phyloP scores from a whole-genome alignment of 805 yeast species.

The Pichia thaimueangensis region DNA sequence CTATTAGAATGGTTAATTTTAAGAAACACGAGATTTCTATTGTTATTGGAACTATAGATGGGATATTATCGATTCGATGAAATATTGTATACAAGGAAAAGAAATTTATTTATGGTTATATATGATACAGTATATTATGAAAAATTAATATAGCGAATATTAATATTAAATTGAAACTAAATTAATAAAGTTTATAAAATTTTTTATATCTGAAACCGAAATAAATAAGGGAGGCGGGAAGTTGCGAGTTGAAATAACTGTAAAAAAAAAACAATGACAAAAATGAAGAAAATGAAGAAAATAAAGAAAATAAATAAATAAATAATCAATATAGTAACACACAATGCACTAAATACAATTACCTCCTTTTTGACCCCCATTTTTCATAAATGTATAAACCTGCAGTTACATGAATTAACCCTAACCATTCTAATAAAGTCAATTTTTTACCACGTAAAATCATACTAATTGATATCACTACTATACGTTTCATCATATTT shows the following conservation, averaged over 20 bases:
- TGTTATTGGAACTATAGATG: slow-evolving; percentile 7
- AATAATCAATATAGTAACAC: neutral
- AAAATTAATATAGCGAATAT: no score
- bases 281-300: neutral
- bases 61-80: neutral
- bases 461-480: slow-evolving; percentile 74
- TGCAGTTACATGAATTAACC: slow-evolving; percentile 43
- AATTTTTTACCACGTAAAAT: slow-evolving; percentile 47
- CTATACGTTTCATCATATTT: slow-evolving; percentile 81
- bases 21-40: slow-evolving; percentile 16
- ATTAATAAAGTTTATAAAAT: no score
- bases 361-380: slow-evolving; percentile 36
- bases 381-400: slow-evolving; percentile 61
- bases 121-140: no score
- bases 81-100: neutral
- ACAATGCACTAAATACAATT: neutral
- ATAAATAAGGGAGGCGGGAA: no score
- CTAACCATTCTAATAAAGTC: slow-evolving; percentile 41
- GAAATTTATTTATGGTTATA: no score
- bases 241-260: no score
- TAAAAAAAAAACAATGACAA: neutral
- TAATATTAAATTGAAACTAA: no score
- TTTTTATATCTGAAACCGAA: neutral
- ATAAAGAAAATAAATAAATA: neutral
- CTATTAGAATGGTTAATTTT: slow-evolving; percentile 15